phyloP scores from a whole-genome alignment of 2,329 filamentous ascomycete species.

The Hymenoscyphus albidus region DNA sequence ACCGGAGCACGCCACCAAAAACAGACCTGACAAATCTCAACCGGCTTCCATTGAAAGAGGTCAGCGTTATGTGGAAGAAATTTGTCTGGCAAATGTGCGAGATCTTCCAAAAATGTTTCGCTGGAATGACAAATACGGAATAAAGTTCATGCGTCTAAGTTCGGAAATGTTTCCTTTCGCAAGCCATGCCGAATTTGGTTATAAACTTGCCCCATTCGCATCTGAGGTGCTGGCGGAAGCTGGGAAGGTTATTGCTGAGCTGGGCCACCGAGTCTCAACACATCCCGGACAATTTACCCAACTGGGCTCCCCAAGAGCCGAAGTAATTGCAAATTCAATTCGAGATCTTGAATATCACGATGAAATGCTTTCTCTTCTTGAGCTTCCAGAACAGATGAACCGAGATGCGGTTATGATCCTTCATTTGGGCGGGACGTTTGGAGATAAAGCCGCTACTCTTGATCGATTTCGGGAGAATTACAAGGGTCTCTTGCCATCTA shows the following conservation, averaged over 20 bases:
- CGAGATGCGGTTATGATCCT: constrained; percentile 91
- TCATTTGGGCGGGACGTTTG: constrained; percentile 88
- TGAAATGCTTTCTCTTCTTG: constrained; percentile 75
- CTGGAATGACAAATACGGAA: constrained; percentile 90
- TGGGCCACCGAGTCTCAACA: constrained; percentile 81
- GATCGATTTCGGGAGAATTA: constrained; percentile 53
- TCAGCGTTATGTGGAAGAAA: constrained; percentile 66
- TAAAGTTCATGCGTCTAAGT: constrained; percentile 87
- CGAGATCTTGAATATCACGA: constrained; percentile 86
- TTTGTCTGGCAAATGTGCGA: constrained; percentile 77
- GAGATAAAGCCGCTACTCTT: constrained; percentile 57
- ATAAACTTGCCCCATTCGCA: constrained; percentile 79
- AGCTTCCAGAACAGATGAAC: constrained; percentile 72
- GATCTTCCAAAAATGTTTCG: constrained; percentile 82
- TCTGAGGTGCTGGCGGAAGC: constrained; percentile 71
- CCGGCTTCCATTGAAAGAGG: constrained; percentile 65
- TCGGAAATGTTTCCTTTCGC: constrained; percentile 98
- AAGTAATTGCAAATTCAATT: constrained; percentile 72
- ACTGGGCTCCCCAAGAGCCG: constrained; percentile 73
- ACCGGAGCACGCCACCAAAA: constrained; percentile 79
- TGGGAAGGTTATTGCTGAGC: constrained; percentile 69
- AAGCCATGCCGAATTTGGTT: constrained; percentile 81
- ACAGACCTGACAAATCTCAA: constrained; percentile 72
- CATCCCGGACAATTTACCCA: constrained; percentile 94
- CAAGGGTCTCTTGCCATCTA: constrained; percentile 55